Evolutionary conservation across 2,329 filamentous ascomycete genomes (phyloP), one percentile per base, ranked within the genome.

Genomic region (Monosporascus cannonballus): DNA sequence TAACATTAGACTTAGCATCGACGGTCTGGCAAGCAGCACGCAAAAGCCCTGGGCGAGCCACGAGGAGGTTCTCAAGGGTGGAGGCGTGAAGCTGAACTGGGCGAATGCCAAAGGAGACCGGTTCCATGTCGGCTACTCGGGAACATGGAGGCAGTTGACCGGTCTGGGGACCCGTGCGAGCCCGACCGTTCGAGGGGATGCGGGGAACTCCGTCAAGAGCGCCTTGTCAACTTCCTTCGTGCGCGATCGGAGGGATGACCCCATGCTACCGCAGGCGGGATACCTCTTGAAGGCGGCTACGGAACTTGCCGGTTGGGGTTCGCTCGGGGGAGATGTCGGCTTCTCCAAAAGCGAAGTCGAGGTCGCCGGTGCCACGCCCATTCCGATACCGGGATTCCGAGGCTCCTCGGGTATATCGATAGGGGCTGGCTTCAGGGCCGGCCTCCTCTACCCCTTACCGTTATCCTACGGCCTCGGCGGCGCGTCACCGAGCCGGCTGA

Each of bases 271-370:
- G 0, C 87, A 87, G 53, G 78, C 79, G 52, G 94, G 94, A 30
- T 94, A 93, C 69, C 81, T 95, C 60, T 64, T 93, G 27, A 91
- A 90, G 67, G 84, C 87, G 1, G 76, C 84, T 24, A 82, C 87
- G 27, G 93, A 97, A 66, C 69, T 97, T n/a, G 93, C 94, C 2
- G 93, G 94, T 11, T 84, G 87, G 70, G 91, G 93, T 0, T 85
- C 87, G 0, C 74, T 99, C 18, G 83, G 82, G 56, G 94, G 94
- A 39, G 94, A 97, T 63, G 91, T 96, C 1, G 86, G 88, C n/a
- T 97, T 96, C 70, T 90, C 84, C 69, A 99, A 96, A 72, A 84
- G 85, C n/a, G 92, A 97, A 69, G 64, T 93, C 17, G 93, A 97
- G 69, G 76, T 90, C 1, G 85, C 90, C 56, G 83, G 83, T 52